phyloP scores from a whole-genome alignment of 2,329 filamentous ascomycete species.

The Aspergillus sp. region DNA sequence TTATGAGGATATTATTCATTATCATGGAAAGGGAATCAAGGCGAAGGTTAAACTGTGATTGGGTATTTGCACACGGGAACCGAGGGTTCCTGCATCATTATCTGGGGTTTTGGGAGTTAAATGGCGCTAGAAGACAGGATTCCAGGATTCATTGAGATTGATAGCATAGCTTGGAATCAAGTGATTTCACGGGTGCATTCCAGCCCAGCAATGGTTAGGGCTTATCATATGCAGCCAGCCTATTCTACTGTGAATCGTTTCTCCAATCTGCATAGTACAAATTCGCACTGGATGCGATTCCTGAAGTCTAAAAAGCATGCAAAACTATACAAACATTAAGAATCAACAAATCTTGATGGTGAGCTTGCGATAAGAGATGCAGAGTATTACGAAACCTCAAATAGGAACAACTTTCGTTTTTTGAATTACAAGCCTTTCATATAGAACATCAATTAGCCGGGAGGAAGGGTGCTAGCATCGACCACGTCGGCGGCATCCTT shows the following conservation, averaged over 20 bases:
- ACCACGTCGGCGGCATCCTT: constrained; percentile 96
- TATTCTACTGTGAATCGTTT: not conserved
- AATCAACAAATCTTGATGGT: not conserved
- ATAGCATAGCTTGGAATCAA: not conserved
- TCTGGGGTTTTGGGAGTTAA: not conserved
- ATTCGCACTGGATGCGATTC: not conserved
- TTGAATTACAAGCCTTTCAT: constrained; percentile 24
- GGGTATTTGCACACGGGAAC: not conserved
- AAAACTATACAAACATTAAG: constrained; percentile 3
- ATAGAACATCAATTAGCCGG: constrained; percentile 64
- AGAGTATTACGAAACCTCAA: constrained; percentile 8
- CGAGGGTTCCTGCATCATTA: not conserved
- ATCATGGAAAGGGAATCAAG: constrained; percentile 70
- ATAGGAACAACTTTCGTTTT: constrained; percentile 24
- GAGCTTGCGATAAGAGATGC: not conserved
- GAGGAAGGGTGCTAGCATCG: constrained; percentile 89
- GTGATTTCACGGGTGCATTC: not conserved
- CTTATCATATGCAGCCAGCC: not conserved
- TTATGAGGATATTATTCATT: constrained; percentile 76
- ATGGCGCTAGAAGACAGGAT: not conserved
- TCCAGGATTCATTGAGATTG: not conserved
- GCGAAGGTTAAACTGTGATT: constrained; percentile 58
- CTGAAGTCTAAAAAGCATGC: constrained; percentile 5
- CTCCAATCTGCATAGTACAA: not conserved
- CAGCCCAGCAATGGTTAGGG: not conserved